Evolutionary conservation across 805 yeast genomes (phyloP), one percentile per base, ranked within the genome.

Genomic region (Cyberlindnera nakhonratchasimensis): DNA sequence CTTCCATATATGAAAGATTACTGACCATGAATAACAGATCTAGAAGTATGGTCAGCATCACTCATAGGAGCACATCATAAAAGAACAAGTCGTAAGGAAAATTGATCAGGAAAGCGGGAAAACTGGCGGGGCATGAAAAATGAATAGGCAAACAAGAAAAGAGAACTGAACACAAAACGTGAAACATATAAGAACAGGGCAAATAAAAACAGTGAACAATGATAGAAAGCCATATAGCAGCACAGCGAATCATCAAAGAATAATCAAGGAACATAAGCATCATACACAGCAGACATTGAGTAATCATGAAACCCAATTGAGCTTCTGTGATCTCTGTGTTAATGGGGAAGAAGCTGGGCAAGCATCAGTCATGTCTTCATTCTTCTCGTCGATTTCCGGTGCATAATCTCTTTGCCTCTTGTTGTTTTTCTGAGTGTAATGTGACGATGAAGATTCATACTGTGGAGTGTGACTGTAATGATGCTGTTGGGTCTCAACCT

Each of bases 271-370:
- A 20, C 28, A 24, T 20, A 11, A 16, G 18, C 11, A 25, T 10
- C 12, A 25, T 10, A 10, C 6, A 28, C n/a, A n/a, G 11, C 6
- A n/a, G n/a, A n/a, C n/a, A 28, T 10, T n/a, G 10, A 10, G 16
- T 7, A 28, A 5, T 50, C 34, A 45, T 14, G 41, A 18, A 28
- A 37, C 34, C 19, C 43, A 14, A 29, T 47, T 51, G 33, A 47
- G 17, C 21, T 47, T 49, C 18, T 49, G 53, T 14, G 55, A 49
- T 36, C 51, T 45, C 38, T 49, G 53, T 4, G 50, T 47, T 31
- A 51, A 38, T 6, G 55, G 55, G 2, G 52, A 47, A 5, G 52
- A 47, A 10, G 37, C 23, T 6, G 52, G 52, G 23, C 45, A 45
- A 22, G 38, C 8, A 19, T 44, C 44, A 12, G 29, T 25, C 29